Percentiles rank a stretch among this genome's conserved stretches.
phyloP scores from a whole-genome alignment of 208 protist genomes.

The Balamuthia mandrillaris region DNA sequence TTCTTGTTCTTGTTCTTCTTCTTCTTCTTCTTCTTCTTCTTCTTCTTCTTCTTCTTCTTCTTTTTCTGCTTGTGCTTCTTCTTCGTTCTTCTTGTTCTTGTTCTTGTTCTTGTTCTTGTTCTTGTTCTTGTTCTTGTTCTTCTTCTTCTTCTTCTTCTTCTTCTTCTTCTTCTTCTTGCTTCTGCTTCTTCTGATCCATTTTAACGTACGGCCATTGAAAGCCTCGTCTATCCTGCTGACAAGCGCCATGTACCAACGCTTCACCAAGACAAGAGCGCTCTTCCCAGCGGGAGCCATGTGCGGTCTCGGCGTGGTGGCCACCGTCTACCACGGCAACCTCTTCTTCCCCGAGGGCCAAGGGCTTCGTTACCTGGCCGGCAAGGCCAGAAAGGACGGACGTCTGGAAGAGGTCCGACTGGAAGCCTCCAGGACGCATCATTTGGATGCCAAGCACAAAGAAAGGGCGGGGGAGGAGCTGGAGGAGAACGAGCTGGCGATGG shows the following conservation, averaged over 20 bases:
- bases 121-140: neutral
- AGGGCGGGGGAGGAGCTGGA: no score
- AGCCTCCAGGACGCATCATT: no score
- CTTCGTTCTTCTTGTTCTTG: neutral
- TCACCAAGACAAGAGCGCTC: neutral
- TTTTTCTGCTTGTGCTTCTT: neutral
- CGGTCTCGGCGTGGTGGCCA: neutral
- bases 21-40: neutral
- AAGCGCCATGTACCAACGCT: neutral
- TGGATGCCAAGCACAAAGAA: no score
- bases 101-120: neutral
- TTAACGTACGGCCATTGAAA: no score
- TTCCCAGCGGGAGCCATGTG: neutral
- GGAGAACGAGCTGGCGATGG: no score
- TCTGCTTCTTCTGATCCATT: neutral
- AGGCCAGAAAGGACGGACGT: no score
- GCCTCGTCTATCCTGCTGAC: neutral
- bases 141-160: neutral
- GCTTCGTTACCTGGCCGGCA: neutral
- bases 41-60: neutral
- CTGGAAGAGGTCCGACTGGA: no score
- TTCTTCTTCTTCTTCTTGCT: neutral
- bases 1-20: neutral
- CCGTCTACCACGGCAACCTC: neutral
- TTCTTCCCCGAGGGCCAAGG: neutral